Conservation (phyloP, 1,284 basidiomycete species). For the Cryptococcus sp. region DNA sequence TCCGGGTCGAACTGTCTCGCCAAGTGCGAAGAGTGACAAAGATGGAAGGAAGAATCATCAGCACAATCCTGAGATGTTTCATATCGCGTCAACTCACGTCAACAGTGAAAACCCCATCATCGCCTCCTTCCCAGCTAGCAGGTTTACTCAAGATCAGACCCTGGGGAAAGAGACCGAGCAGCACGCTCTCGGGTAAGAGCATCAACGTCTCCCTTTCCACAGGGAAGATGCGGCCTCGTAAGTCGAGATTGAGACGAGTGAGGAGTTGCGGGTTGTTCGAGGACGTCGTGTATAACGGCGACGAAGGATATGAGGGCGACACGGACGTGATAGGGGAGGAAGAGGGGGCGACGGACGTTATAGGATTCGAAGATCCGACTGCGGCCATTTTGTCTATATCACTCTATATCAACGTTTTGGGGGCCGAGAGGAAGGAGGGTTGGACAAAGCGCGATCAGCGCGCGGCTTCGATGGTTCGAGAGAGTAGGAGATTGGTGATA, state of each 20-base stretch:
- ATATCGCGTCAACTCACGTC: constrained; percentile 66
- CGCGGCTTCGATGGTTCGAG: not conserved
- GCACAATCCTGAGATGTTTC: not conserved
- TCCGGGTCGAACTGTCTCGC: constrained; percentile 84
- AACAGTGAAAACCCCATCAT: constrained; percentile 92
- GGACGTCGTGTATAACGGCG: constrained; percentile 27
- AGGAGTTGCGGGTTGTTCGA: constrained; percentile 62
- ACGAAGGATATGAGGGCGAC: constrained; percentile 54
- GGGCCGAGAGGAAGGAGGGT: not conserved
- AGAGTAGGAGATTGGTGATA: not conserved
- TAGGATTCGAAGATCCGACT: constrained; percentile 47
- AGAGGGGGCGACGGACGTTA: constrained; percentile 51
- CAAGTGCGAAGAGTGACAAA: not conserved
- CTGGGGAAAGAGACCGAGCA: constrained; percentile 96
- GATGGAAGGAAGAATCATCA: not conserved
- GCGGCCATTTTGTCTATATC: constrained; percentile 25
- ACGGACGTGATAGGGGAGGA: constrained; percentile 80
- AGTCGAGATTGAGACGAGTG: constrained; percentile 83
- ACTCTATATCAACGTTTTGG: no score
- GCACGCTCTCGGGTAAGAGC: constrained; percentile 95
- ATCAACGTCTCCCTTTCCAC: constrained; percentile 98
- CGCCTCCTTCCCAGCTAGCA: constrained; percentile 69
- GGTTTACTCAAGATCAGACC: constrained; percentile 91
- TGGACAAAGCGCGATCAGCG: constrained; percentile 2
- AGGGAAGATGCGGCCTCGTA: constrained; percentile 86